Evolutionary conservation across 805 yeast genomes (phyloP), one percentile per base, ranked within the genome.

Genomic region (Teunomyces panamensis): DNA sequence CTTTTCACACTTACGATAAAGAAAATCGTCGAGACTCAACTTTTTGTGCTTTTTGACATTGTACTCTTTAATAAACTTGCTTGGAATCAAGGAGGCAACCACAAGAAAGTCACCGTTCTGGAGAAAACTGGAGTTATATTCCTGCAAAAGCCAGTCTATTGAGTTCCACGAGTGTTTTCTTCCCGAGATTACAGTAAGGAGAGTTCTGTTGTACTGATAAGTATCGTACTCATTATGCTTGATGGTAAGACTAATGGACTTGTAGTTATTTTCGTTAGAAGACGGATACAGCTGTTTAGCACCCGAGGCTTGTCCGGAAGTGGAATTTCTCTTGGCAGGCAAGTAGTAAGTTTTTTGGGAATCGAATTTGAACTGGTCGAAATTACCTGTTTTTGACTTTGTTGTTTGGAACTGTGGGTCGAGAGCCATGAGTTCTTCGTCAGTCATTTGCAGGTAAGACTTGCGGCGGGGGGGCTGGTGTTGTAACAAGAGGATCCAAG

Each of bases 371-470:
- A 75, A 78, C 44, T 65, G 61, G 45, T 71, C 72, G 46, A 78
- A 59, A 51, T 77, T 68, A 24, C 69, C 58, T 1, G 66, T 60
- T 49, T 67, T 63, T 17, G 73, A 65, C 47, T 69, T 65, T 3
- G 73, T 60, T 6, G 57, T 56, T n/a, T 48, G 49, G 57, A 69
- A 80, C 54, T 80, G 84, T 1, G 79, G 74, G 59, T 80, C 85
- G 50, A 80, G 63, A 9, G 78, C 80, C 62, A 79, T 58, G 48
- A 80, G 64, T 58, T 80, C 84, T 48, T 77, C 80, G 57, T 76
- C 71, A 11, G 82, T 69, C 81, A 80, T 74, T 11, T 69, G 79
- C 30, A 75, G 68, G 53, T 75, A 74, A 41, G 78, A 73, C 53
- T 78, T 76, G 46, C 79, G 62, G 26, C 78, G 56, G 11, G 49